Conservation (phyloP, 2,329 filamentous ascomycete genomes). For the Aspergillus ustus region DNA sequence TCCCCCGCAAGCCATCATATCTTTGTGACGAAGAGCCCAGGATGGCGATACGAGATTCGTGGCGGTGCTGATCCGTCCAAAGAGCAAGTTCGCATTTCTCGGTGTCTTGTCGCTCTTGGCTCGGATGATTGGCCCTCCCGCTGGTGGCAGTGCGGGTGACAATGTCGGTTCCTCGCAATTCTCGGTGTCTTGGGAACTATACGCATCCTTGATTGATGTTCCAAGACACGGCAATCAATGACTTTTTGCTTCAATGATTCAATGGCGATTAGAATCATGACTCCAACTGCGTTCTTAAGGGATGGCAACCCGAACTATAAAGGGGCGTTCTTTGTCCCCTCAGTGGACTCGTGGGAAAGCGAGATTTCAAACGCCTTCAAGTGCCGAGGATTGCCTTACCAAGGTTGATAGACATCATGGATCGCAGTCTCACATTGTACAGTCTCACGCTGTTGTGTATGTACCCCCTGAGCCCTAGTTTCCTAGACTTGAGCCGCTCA, state of each 20-base stretch:
- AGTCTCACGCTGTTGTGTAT: not conserved
- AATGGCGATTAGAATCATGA: not conserved
- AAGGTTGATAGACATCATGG: not conserved
- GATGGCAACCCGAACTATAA: slow-evolving; percentile 1
- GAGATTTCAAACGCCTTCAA: not conserved
- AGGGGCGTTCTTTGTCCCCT: not conserved
- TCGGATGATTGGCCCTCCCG: slow-evolving; percentile 6
- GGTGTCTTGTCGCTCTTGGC: slow-evolving; percentile 14
- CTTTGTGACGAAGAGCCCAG: not conserved
- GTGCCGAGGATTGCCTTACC: not conserved
- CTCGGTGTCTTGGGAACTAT: slow-evolving; percentile 16
- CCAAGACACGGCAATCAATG: not conserved
- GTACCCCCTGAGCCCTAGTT: not conserved
- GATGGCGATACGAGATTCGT: slow-evolving; percentile 8
- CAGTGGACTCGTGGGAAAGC: not conserved
- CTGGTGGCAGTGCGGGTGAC: slow-evolving; percentile 8
- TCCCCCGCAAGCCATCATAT: slow-evolving; percentile 8
- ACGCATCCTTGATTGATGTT: slow-evolving; percentile 9
- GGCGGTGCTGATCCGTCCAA: slow-evolving; percentile 11
- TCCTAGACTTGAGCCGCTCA: not conserved
- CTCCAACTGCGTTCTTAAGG: not conserved
- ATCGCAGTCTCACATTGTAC: not conserved
- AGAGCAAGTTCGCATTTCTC: slow-evolving; percentile 22
- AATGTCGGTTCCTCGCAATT: slow-evolving; percentile 5
- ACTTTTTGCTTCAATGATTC: not conserved